Percentiles rank a stretch among this genome's conserved stretches.
These are phyloP conservation scores for Trichoderma erinaceum DNA, from an alignment of 495 filamentous ascomycete species.

Conservation along the genomic window DNA sequence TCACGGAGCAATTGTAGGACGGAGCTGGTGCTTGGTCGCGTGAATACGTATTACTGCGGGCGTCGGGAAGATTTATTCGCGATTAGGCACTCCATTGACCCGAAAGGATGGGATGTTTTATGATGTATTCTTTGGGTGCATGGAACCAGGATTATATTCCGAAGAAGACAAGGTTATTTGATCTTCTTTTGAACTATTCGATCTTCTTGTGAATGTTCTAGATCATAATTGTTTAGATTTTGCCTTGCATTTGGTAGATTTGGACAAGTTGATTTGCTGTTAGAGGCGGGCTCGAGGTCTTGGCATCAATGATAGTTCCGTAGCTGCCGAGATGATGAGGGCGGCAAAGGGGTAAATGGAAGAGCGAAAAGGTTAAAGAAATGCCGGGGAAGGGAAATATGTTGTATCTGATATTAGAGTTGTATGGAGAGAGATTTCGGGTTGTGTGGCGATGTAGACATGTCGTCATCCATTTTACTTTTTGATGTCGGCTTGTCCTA, in stretches of 20 bases:
- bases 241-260: too few species aligned
- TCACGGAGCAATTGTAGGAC: background rate
- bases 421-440: background rate
- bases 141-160: background rate
- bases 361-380: background rate
- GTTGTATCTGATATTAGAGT: background rate
- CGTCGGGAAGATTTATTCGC: background rate
- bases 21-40: background rate
- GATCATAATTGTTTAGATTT: too few species aligned
- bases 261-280: too few species aligned
- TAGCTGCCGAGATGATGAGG: background rate
- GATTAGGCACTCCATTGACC: background rate
- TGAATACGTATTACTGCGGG: background rate
- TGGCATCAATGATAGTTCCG: background rate
- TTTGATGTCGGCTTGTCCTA: background rate
- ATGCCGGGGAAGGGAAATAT: background rate
- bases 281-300: too few species aligned
- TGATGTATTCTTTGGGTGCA: too few species aligned
- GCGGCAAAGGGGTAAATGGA: background rate
- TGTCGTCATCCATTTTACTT: conserved; percentile 3
- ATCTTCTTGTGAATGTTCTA: too few species aligned
- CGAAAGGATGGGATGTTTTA: background rate
- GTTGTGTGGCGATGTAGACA: background rate
- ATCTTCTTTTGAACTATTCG: too few species aligned
- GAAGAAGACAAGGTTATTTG: too few species aligned